Evolutionary conservation across 495 filamentous ascomycete species (phyloP).

Genomic region (Aspergillus bridgeri): DNA sequence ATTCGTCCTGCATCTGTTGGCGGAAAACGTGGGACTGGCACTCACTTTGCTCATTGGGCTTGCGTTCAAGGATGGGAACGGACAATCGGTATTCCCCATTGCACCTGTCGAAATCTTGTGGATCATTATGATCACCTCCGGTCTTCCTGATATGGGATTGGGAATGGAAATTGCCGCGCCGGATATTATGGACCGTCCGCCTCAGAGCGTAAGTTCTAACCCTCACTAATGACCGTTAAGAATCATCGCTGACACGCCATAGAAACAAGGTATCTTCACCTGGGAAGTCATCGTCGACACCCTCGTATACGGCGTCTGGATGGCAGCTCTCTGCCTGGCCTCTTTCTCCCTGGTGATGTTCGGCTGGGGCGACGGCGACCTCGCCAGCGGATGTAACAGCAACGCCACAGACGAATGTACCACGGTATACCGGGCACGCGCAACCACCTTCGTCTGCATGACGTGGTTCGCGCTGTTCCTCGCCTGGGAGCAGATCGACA

Average conservation of each 20-base stretch:
- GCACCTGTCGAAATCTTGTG: conserved; percentile 71
- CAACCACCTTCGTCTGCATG: conserved; percentile 67
- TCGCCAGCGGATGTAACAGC: conserved; percentile 62
- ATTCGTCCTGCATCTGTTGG: conserved; percentile 69
- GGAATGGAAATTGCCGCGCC: conserved; percentile 66
- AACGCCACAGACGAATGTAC: conserved; percentile 52
- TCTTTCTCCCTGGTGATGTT: conserved; percentile 65
- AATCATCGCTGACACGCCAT: too few relatives aligned
- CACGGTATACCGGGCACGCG: conserved; percentile 66
- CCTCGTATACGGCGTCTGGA: conserved; percentile 67
- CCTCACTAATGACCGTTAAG: conserved; percentile 30
- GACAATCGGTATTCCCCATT: conserved; percentile 69
- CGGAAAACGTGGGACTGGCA: conserved; percentile 71
- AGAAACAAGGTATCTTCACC: conserved; percentile 68
- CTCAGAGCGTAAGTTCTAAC: conserved; percentile 49
- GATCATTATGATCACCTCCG: conserved; percentile 76
- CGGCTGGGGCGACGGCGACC: conserved; percentile 62
- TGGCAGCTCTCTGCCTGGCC: conserved; percentile 62
- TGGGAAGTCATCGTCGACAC: conserved; percentile 65
- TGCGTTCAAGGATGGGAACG: conserved; percentile 61
- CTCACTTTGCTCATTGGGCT: conserved; percentile 66
- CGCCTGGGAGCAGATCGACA: conserved; percentile 70
- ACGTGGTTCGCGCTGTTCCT: conserved; percentile 74
- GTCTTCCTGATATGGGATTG: conserved; percentile 70
- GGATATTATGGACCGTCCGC: conserved; percentile 65